Conservation (phyloP, 257 asterid species). For the Eucommia ulmoides region DNA sequence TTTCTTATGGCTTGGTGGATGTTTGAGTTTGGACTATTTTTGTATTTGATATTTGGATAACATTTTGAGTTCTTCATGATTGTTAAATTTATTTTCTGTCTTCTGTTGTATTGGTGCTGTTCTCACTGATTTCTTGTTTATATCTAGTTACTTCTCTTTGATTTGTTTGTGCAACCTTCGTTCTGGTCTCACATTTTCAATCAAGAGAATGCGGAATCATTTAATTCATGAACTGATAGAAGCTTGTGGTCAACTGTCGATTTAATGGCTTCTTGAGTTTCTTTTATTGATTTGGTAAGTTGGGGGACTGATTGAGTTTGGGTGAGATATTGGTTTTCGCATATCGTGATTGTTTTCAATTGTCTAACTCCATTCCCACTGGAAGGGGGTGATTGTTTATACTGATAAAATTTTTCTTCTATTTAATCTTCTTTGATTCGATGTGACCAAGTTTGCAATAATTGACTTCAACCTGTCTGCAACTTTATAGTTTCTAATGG, state of each 20-base stretch:
- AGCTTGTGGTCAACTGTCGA: not conserved
- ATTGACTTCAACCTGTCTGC: not conserved
- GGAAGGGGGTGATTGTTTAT: not conserved
- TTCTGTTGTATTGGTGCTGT: no score
- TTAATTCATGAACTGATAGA: not conserved
- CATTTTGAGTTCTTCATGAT: no score
- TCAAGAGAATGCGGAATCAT: not conserved
- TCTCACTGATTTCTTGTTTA: not conserved
- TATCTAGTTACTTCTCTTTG: not conserved
- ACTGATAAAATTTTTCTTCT: not conserved
- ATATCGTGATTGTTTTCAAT: not conserved
- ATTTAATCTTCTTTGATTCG: not conserved
- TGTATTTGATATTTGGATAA: no score
- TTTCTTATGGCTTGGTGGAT: no score
- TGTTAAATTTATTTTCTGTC: no score
- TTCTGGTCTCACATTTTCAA: not conserved
- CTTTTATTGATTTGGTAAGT: not conserved
- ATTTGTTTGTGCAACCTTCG: not conserved
- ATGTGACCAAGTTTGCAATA: not conserved
- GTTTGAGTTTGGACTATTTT: no score
- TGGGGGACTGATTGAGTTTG: not conserved
- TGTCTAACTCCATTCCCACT: no score
- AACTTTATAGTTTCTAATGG: no score
- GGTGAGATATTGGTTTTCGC: not conserved
- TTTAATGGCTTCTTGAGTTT: not conserved